Conservation (phyloP, 2,329 filamentous ascomycete genomes). For the Magnaporthiopsis rhizophila region DNA sequence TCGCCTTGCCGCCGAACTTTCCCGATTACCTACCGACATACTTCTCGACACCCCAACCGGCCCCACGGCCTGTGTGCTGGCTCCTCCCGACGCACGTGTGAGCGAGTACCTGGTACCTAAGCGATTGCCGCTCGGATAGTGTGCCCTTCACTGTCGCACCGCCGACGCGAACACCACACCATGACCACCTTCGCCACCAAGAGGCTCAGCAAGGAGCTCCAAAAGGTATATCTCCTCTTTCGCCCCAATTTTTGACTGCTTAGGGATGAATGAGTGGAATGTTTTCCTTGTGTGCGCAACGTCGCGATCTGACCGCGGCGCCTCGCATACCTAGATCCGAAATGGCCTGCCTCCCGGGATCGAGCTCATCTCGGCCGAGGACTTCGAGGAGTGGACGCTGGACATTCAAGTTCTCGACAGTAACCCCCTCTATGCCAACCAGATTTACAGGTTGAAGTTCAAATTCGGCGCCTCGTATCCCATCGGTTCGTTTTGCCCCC, state of each 20-base stretch:
- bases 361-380: constrained; percentile 68
- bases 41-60: background rate
- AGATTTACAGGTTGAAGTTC: constrained; percentile 82
- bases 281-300: background rate
- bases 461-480: constrained; percentile 78
- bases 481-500: constrained; percentile 56
- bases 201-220: constrained; percentile 51
- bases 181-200: constrained; percentile 40
- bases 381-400: constrained; percentile 83
- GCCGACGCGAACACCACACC: background rate
- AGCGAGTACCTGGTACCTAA: background rate
- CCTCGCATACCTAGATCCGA: constrained; percentile 34
- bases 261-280: background rate
- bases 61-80: background rate
- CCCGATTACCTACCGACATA: too few species aligned
- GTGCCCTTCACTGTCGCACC: background rate
- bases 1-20: background rate
- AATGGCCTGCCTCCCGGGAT: constrained; percentile 61
- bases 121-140: background rate
- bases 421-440: constrained; percentile 77
- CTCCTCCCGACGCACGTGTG: background rate
- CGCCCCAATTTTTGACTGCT: background rate
- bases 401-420: constrained; percentile 85
- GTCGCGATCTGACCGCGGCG: background rate
- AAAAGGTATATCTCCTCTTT: constrained; percentile 34